A percentile compares a stretch with the other conserved stretches of the same genome.
These are phyloP conservation scores for Hortaea sp. DNA, from an alignment of 2,329 filamentous ascomycete species.

Conservation along the genomic window DNA sequence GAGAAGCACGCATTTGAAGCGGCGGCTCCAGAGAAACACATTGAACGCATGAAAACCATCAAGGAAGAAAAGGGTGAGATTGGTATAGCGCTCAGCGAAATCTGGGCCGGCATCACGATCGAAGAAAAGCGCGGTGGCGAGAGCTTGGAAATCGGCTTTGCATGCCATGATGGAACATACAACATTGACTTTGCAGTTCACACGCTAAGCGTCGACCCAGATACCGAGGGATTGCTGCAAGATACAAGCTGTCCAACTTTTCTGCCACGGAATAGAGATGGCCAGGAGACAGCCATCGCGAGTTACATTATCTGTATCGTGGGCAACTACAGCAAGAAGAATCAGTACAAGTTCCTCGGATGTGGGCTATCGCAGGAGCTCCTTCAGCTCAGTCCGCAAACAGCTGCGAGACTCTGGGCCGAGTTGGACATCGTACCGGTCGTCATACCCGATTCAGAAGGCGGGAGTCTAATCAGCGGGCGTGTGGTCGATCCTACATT, in stretches of 20 bases:
- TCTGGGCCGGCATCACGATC: slow-evolving; percentile 55
- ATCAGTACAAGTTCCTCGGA: slow-evolving; percentile 65
- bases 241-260: slow-evolving; percentile 1
- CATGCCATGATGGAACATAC: slow-evolving; percentile 65
- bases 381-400: slow-evolving; percentile 49
- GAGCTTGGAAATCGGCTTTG: slow-evolving; percentile 50
- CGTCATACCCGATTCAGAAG: slow-evolving; percentile 52
- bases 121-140: slow-evolving; percentile 41
- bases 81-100: slow-evolving; percentile 16
- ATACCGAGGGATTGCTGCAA: slow-evolving; percentile 3
- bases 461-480: slow-evolving; percentile 66
- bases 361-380: slow-evolving; percentile 56
- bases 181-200: slow-evolving; percentile 62
- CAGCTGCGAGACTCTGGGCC: slow-evolving; percentile 64
- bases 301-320: slow-evolving; percentile 51
- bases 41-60: slow-evolving; percentile 10
- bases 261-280: slow-evolving; percentile 4
- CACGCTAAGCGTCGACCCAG: slow-evolving; percentile 30
- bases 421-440: slow-evolving; percentile 69
- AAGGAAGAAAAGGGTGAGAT: slow-evolving; percentile 9
- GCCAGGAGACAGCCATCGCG: slow-evolving; percentile 6
- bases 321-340: slow-evolving; percentile 50
- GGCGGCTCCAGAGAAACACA: slow-evolving; percentile 8
- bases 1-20: slow-evolving; percentile 9
- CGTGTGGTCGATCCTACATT: slow-evolving; percentile 39